phyloP scores from a whole-genome alignment of 768 basidiomycete genomes.

The Lenzites betulinus region DNA sequence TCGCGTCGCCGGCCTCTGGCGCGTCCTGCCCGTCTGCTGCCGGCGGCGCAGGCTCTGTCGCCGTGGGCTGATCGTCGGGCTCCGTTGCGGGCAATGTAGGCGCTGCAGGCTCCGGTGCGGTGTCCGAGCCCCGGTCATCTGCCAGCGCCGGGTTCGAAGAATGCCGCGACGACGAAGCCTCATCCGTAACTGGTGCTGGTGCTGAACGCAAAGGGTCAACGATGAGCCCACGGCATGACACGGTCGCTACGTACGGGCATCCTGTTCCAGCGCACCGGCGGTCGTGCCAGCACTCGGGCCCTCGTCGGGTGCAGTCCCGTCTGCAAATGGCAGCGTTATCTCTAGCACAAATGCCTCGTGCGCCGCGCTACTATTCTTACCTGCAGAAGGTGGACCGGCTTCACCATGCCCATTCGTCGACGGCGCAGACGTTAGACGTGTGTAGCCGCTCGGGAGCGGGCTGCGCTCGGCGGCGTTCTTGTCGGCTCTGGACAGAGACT shows the following conservation, averaged over 20 bases:
- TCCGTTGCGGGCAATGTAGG: background rate
- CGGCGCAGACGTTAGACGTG: background rate
- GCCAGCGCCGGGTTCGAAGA: constrained; percentile 6
- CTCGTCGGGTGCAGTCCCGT: background rate
- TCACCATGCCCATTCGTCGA: background rate
- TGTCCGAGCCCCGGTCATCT: background rate
- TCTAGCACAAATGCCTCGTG: constrained; percentile 4
- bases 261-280: background rate
- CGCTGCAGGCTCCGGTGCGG: background rate
- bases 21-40: constrained; percentile 1
- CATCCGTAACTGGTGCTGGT: background rate
- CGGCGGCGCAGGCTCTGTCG: background rate
- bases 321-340: constrained; percentile 10
- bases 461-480: constrained; percentile 4
- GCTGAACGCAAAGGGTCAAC: constrained; percentile 5
- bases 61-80: background rate
- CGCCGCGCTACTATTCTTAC: background rate
- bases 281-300: background rate
- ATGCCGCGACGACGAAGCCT: background rate
- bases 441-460: constrained; percentile 2
- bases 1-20: background rate
- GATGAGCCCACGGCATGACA: background rate
- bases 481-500: constrained; percentile 14
- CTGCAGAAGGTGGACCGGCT: background rate
- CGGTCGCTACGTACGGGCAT: constrained; percentile 7